These are phyloP conservation scores for Chlamydomonas schloesseri DNA, from an alignment of 139 green algal species.

Conservation along the genomic window DNA sequence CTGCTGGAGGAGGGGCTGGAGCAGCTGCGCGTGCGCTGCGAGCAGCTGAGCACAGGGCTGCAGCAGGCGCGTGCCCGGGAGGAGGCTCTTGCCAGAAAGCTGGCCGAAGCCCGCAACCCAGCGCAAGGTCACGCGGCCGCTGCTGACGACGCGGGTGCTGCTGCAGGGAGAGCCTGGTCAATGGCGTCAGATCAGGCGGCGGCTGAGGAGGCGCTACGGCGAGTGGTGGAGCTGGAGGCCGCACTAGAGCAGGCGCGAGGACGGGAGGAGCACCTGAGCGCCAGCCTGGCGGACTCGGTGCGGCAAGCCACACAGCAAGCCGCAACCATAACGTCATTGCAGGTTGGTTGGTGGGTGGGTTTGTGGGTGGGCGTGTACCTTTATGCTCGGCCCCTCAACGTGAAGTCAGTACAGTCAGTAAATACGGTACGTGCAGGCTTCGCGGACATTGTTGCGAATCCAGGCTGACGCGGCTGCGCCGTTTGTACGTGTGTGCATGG, in stretches of 20 bases:
- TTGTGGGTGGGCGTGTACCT: background rate
- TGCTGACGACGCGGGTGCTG: background rate
- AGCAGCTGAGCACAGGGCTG: background rate
- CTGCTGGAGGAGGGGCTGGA: background rate
- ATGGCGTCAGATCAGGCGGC: no score
- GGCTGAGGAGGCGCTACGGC: background rate
- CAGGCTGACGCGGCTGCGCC: no score
- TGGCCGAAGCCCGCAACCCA: background rate
- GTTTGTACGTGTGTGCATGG: background rate
- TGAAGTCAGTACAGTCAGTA: no score
- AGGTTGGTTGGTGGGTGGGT: background rate
- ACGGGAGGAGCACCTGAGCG: background rate
- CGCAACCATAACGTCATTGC: background rate
- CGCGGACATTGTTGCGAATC: no score
- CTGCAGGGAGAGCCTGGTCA: background rate
- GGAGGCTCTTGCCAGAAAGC: background rate
- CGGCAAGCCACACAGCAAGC: background rate
- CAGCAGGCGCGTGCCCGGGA: background rate
- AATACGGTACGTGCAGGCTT: no score
- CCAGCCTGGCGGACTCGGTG: background rate
- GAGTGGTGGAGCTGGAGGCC: slow-evolving; percentile 4
- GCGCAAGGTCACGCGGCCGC: background rate
- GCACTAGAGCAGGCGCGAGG: background rate
- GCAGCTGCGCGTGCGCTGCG: background rate
- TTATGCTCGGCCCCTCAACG: background rate